Base-by-base conservation (phyloP, 306 rosid genomes). In the Cyamopsis tetragonoloba region DNA sequence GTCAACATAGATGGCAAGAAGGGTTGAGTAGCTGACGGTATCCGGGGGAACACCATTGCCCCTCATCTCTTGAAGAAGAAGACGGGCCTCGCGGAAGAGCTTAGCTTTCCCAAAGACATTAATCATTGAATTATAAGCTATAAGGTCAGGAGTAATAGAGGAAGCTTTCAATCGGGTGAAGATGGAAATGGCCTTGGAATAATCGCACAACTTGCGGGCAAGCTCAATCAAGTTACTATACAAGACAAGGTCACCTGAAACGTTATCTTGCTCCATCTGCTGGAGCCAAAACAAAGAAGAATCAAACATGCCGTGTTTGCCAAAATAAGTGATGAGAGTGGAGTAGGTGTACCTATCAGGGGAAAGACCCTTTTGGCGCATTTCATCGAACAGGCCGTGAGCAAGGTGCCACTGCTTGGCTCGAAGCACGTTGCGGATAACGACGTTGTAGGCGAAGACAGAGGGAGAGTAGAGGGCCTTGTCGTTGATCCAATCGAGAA, bases 261-360 rank as follows among this genome's bases (percentile, higher is more conserved):
- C 91, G 1, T 71, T 82, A 60, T 86, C 98, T 67, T 81, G 89
- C 62, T 92, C 98, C 98, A 92, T 92, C 60, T 83, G 77, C 80
- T 92, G 96, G 4, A 92, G 78, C 98, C 98, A 92, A 35, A 84
- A 83, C 22, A 92, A 74, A n/a, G 98, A 89, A 0, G 88, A 70
- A 80, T 92, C 98, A 73, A 87, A 89, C 87, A 92, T 24, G 7
- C 91, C 96, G 28, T 85, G 85, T 64, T 89, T 92, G 24, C 96
- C 88, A 41, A 92, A 92, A 72, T 65, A 64, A 14, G 96, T 89
- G 14, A 92, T 89, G 3, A 92, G 96, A 2, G 96, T 89, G 2
- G 98, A 92, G 41, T 89, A 92, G 57, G 98, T 92, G 69, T 82
- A 92, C 72, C 95, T 83, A 73, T 92, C 98, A 5, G 98, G 96